Base-by-base conservation (phyloP, 169 alveolate species). In the Cryptosporidium xiaoi region DNA sequence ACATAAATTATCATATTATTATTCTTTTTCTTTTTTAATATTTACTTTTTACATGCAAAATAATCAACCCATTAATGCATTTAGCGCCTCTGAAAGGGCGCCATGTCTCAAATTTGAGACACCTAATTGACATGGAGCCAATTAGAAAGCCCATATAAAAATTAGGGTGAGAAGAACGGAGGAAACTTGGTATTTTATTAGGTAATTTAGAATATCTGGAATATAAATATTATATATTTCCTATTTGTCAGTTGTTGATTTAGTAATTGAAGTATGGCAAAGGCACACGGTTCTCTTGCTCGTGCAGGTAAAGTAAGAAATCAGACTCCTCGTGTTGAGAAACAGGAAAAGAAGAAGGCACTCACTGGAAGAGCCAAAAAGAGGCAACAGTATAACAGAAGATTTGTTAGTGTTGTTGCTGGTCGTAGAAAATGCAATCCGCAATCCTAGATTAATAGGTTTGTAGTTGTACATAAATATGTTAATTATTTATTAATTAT, bases 271-370 rank as follows among this genome's bases (percentile, higher is more conserved):
- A 60, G 40, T 77, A 77, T 77, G 87, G 87, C 87, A 16, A 97
- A 96, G 92, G 98, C 97, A 65, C 99, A 96, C 93, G 99, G 99
- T 84, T 97, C 99, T 51, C 93, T 98, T 90, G 98, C 99, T 77
- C 96, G 99, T 92, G 99, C 99, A 64, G 99, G 99, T 66, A 98
- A 98, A 94, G 99, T 97, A 71, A 97, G 97, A 95, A 97, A 97
- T 87, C 99, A 97, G 92, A 97, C 99, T 64, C 99, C 99, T 83
- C 96, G 97, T 94, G 99, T 96, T 53, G 98, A 97, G 58, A 97
- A 97, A 92, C 95, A 94, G 91, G 98, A 96, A 93, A 97, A 97
- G 95, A 95, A 94, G 96, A 97, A 96, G 95, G 93, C 95, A 46
- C 94, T 94, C 64, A 95, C 98, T 20, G 99, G 99, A 71, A 96